Evolutionary conservation across 352 stramenopile species (phyloP).

Genomic region (Elongisporangium undulatum): DNA sequence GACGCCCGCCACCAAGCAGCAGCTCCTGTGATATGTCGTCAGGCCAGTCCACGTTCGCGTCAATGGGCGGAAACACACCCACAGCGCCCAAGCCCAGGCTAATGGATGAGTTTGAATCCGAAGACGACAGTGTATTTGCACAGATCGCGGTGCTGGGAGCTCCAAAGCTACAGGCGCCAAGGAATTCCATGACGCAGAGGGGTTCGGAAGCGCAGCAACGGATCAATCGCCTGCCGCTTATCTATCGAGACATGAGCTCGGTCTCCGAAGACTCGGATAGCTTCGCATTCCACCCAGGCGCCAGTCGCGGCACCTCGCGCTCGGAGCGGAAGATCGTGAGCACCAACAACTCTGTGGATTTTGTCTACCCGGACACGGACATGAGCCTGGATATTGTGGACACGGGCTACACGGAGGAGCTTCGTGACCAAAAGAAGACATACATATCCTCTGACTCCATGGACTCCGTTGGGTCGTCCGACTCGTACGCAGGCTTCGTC

Average conservation of each 20-base stretch:
- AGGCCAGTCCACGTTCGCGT: background rate
- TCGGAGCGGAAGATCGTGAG: conserved; percentile 16
- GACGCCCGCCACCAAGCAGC: background rate
- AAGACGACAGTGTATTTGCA: background rate
- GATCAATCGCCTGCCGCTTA: background rate
- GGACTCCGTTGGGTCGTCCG: conserved; percentile 5
- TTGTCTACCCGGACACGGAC: conserved; percentile 25
- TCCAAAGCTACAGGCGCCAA: background rate
- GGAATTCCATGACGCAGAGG: background rate
- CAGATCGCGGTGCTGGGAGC: background rate
- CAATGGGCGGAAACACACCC: background rate
- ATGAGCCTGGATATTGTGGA: conserved; percentile 13
- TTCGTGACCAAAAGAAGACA: background rate
- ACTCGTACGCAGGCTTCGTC: conserved; percentile 12
- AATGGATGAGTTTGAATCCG: background rate
- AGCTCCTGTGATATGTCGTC: background rate
- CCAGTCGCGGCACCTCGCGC: background rate
- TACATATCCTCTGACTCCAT: background rate
- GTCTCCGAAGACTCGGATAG: conserved; percentile 18
- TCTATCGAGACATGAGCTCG: background rate
- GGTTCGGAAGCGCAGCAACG: background rate
- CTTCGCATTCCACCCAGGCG: conserved; percentile 7
- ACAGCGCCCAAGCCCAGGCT: background rate
- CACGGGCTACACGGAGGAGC: conserved; percentile 1
- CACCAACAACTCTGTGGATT: conserved; percentile 31